Conservation (phyloP, 345 rosid species). For the Gossypium stocksii region DNA sequence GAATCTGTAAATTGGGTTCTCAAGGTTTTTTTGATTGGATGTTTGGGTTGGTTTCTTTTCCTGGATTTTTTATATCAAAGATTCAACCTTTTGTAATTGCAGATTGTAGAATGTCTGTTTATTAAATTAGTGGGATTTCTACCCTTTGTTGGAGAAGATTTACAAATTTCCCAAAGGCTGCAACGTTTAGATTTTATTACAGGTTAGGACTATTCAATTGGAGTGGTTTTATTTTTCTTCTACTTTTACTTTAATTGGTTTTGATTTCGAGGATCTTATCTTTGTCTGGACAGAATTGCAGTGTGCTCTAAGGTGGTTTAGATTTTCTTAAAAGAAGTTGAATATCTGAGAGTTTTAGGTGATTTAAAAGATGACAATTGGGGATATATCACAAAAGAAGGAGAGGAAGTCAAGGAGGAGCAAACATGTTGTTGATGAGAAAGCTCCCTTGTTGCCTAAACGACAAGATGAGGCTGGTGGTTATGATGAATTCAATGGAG, state of each 20-base stretch:
- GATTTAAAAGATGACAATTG: slow-evolving; percentile 46
- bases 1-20: not conserved
- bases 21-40: not conserved
- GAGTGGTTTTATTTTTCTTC: not conserved
- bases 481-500: slow-evolving; percentile 73
- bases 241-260: not conserved
- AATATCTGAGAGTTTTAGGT: slow-evolving; percentile 11
- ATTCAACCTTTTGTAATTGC: not conserved
- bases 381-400: slow-evolving; percentile 35
- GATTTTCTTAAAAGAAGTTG: not conserved
- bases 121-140: not conserved
- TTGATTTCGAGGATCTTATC: not conserved
- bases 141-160: not conserved
- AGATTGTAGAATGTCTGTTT: not conserved
- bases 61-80: not conserved
- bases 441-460: slow-evolving; percentile 52
- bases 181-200: not conserved
- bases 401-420: slow-evolving; percentile 45
- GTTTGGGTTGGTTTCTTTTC: not conserved
- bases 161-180: not conserved
- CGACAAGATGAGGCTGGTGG: slow-evolving; percentile 37
- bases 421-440: slow-evolving; percentile 39
- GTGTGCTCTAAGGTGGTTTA: not conserved
- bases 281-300: not conserved
- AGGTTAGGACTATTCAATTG: not conserved